phyloP scores from a whole-genome alignment of 163 green algal genomes.

The Chlamydomonas reinhardtii region DNA sequence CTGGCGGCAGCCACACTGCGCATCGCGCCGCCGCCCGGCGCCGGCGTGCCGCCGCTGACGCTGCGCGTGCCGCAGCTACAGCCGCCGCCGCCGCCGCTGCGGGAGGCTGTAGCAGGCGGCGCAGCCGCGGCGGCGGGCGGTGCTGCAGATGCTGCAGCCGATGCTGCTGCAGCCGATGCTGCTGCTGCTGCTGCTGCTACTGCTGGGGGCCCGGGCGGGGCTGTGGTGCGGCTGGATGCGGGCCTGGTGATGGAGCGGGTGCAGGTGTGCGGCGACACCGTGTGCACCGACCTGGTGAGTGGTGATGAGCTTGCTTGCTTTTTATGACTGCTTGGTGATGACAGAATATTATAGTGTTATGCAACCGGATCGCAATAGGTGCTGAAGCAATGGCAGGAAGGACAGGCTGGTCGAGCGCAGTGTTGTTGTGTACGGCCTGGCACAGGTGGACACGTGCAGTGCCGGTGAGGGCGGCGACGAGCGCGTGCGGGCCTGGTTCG shows the following conservation, averaged over 20 bases:
- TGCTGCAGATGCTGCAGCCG: too few species aligned
- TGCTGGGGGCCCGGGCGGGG: neutral
- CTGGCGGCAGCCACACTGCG: constrained; percentile 53
- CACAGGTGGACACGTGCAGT: constrained; percentile 18
- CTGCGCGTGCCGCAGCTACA: neutral
- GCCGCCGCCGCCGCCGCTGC: too few species aligned
- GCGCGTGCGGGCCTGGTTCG: constrained; percentile 72
- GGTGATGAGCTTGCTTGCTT: too few species aligned
- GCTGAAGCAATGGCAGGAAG: too few species aligned
- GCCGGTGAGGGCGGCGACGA: constrained; percentile 12
- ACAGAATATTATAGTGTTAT: too few species aligned
- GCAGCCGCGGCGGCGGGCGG: too few species aligned
- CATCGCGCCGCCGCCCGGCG: neutral
- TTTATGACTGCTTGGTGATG: too few species aligned
- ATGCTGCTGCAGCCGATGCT: constrained; percentile 18
- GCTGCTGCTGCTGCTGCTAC: constrained; percentile 24
- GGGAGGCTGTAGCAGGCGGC: neutral
- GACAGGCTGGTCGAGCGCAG: too few species aligned
- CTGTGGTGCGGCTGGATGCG: constrained; percentile 19
- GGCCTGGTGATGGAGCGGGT: constrained; percentile 18
- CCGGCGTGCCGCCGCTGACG: constrained; percentile 9
- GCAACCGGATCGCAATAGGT: too few species aligned
- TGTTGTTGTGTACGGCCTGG: too few species aligned
- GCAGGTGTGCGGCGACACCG: constrained; percentile 62
- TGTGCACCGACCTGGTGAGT: constrained; percentile 57